Conservation (phyloP, 192 early-diverging fungal species). For the Backusella macrospora region DNA sequence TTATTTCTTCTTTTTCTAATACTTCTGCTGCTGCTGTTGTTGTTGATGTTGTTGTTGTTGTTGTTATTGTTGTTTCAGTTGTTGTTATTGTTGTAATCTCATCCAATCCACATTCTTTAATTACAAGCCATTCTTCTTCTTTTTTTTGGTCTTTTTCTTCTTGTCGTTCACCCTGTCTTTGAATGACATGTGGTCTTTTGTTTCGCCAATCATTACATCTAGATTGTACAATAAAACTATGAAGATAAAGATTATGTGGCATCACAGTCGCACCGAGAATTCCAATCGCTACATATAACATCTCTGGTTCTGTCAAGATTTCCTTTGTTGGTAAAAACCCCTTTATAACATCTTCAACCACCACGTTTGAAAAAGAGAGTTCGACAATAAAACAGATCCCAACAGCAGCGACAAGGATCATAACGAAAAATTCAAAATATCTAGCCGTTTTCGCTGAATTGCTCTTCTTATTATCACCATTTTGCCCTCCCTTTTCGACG, state of each 20-base stretch:
- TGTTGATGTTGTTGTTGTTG: too few relatives aligned
- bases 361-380: constrained; percentile 59
- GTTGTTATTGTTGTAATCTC: background rate
- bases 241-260: constrained; percentile 83
- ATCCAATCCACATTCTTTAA: background rate
- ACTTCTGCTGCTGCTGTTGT: background rate
- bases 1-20: too few relatives aligned
- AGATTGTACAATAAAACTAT: constrained; percentile 76
- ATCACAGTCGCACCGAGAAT: constrained; percentile 79
- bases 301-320: constrained; percentile 58
- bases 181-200: constrained; percentile 13
- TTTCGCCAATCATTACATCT: constrained; percentile 43
- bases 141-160: background rate
- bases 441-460: constrained; percentile 46
- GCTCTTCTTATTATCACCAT: background rate
- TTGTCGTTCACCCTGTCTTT: too few relatives aligned
- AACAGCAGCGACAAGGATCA: constrained; percentile 60
- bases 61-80: background rate
- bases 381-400: constrained; percentile 70
- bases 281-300: constrained; percentile 73
- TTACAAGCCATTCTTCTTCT: background rate
- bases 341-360: constrained; percentile 57
- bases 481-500: too few relatives aligned
- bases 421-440: constrained; percentile 70
- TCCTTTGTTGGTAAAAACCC: constrained; percentile 64